Evolutionary conservation across 208 protist genomes (phyloP).

Genomic region (Trypanosoma boissoni): DNA sequence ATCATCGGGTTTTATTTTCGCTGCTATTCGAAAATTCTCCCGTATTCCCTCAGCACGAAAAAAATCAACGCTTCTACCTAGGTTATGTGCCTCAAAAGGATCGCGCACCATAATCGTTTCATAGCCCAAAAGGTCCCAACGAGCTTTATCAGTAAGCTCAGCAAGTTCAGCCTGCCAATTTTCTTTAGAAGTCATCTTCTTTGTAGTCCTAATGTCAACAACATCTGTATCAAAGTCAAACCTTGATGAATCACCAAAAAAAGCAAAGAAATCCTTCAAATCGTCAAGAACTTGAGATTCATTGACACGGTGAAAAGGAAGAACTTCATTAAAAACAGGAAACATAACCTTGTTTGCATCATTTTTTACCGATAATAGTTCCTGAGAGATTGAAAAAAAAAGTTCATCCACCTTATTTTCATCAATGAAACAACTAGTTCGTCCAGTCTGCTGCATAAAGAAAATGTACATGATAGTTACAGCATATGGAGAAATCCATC

Average conservation of each 20-base stretch:
- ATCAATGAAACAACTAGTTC: slow-evolving; percentile 25
- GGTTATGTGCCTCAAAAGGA: slow-evolving; percentile 72
- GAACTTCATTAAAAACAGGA: slow-evolving; percentile 19
- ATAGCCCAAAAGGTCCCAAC: slow-evolving; percentile 74
- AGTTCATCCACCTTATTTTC: slow-evolving; percentile 33
- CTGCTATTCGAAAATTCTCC: slow-evolving; percentile 57
- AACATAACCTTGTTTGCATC: background rate
- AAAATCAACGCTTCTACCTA: slow-evolving; percentile 81
- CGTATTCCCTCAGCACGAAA: slow-evolving; percentile 66
- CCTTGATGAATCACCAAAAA: slow-evolving; percentile 32
- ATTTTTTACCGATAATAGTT: background rate
- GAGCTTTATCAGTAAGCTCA: slow-evolving; percentile 27
- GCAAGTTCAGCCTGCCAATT: slow-evolving; percentile 42
- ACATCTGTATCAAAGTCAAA: slow-evolving; percentile 78
- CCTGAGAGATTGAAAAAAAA: slow-evolving; percentile 20
- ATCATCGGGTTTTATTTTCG: slow-evolving; percentile 28
- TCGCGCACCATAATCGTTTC: slow-evolving; percentile 63
- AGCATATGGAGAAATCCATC: slow-evolving; percentile 85
- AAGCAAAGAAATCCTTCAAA: slow-evolving; percentile 56
- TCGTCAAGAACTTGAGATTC: slow-evolving; percentile 33
- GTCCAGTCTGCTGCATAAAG: slow-evolving; percentile 46
- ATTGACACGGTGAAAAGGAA: slow-evolving; percentile 31
- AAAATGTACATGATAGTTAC: slow-evolving; percentile 82
- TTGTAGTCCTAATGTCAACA: slow-evolving; percentile 60
- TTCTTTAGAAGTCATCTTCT: slow-evolving; percentile 43